These are phyloP conservation scores for Spergularia bocconei DNA, from an alignment of 148 eudicot genomes.

Conservation along the genomic window DNA sequence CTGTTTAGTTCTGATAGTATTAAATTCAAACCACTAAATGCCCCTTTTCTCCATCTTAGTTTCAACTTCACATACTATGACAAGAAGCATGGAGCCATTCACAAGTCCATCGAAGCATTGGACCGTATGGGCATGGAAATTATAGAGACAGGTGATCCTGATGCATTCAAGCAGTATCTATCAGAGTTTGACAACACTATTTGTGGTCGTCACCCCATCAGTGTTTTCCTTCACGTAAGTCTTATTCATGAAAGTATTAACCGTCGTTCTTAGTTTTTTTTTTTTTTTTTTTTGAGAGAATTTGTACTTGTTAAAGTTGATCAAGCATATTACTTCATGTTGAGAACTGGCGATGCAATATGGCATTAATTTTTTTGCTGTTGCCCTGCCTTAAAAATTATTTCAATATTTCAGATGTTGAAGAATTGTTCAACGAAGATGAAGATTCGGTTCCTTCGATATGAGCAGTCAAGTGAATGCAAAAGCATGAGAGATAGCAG, in stretches of 20 bases:
- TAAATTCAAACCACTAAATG: neutral
- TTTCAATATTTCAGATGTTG: constrained; percentile 54
- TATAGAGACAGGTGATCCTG: constrained; percentile 91
- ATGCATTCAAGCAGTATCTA: constrained; percentile 75
- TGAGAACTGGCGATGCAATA: no score
- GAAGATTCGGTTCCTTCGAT: constrained; percentile 74
- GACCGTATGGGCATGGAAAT: constrained; percentile 90
- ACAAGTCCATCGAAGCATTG: constrained; percentile 87
- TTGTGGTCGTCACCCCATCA: constrained; percentile 96
- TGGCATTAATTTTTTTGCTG: neutral
- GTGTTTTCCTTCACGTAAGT: constrained; percentile 94
- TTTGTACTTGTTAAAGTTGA: no score
- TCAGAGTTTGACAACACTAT: constrained; percentile 85
- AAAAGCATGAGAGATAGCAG: constrained; percentile 92
- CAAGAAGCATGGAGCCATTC: constrained; percentile 80
- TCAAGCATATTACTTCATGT: no score
- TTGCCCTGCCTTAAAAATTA: neutral
- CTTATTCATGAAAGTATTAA: neutral
- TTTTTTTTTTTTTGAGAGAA: no score
- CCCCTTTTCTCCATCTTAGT: constrained; percentile 37
- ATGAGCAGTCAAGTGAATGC: constrained; percentile 96
- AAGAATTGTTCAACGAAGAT: constrained; percentile 69
- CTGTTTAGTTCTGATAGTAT: neutral
- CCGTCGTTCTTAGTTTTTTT: no score
- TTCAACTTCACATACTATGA: constrained; percentile 77